These are phyloP conservation scores for Brassica cretica DNA, from an alignment of 345 rosid species.

Conservation along the genomic window DNA sequence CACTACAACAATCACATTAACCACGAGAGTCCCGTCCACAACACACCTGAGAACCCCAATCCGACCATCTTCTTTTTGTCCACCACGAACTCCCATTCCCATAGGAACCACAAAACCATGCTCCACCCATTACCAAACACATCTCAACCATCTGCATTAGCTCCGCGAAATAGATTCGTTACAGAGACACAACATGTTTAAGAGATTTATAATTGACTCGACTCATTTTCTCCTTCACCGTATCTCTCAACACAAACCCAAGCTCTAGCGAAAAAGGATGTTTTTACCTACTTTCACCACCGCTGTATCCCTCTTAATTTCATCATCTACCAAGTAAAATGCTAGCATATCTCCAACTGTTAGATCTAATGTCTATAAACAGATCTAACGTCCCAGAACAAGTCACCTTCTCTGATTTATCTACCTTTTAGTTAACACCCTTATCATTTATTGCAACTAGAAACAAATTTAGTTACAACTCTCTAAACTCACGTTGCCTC, in stretches of 20 bases:
- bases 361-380: not conserved
- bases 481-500: not conserved
- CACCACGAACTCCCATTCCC: not conserved
- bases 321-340: not conserved
- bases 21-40: not conserved
- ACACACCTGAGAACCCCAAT: not conserved
- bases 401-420: not conserved
- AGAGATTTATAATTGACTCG: not conserved
- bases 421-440: not conserved
- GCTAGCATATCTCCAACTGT: not conserved
- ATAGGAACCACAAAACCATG: not conserved
- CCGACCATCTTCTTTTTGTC: not conserved
- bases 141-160: not conserved
- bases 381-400: no score
- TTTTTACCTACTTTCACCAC: not conserved
- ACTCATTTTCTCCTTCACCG: not conserved
- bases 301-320: not conserved
- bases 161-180: not conserved
- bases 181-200: not conserved
- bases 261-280: not conserved
- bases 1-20: not conserved
- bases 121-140: not conserved
- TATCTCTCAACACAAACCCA: not conserved
- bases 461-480: not conserved
- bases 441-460: no score